A percentile compares a stretch with the other conserved stretches of the same genome.
Conservation (phyloP, 2,329 filamentous ascomycete species). For the Cyanodermella asteris region DNA sequence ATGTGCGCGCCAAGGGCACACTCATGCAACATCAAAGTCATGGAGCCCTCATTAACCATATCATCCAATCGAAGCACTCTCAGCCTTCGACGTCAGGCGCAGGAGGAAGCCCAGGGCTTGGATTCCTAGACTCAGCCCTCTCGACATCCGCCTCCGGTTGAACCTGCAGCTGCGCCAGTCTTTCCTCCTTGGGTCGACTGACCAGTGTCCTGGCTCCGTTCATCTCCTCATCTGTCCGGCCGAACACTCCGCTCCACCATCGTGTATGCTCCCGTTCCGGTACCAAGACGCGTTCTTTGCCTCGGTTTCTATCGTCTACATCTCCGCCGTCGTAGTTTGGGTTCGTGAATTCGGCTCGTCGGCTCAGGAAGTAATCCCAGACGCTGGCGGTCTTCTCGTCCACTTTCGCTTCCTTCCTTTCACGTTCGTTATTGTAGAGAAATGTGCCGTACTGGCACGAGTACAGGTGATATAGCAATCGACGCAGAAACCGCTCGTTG, state of each 20-base stretch:
- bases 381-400: constrained; percentile 60
- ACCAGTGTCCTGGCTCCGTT: constrained; percentile 49
- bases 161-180: too few relatives aligned
- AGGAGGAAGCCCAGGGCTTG: too few relatives aligned
- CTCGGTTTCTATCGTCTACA: constrained; percentile 61
- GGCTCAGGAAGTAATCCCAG: constrained; percentile 84
- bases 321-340: constrained; percentile 49
- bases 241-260: constrained; percentile 86
- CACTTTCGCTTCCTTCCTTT: constrained; percentile 49
- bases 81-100: too few relatives aligned
- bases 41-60: too few relatives aligned
- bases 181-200: too few relatives aligned
- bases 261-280: constrained; percentile 56
- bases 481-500: constrained; percentile 77
- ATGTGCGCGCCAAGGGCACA: too few relatives aligned
- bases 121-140: too few relatives aligned
- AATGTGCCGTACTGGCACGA: constrained; percentile 96
- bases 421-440: constrained; percentile 82
- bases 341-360: constrained; percentile 64
- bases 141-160: too few relatives aligned
- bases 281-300: constrained; percentile 65
- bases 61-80: too few relatives aligned
- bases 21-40: too few relatives aligned
- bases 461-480: constrained; percentile 80
- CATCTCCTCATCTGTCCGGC: constrained; percentile 78